Percentiles rank a stretch among this genome's conserved stretches.
Evolutionary conservation across 2,329 filamentous ascomycete genomes (phyloP).

Genomic region (Gnomoniopsis smithogilvyi): DNA sequence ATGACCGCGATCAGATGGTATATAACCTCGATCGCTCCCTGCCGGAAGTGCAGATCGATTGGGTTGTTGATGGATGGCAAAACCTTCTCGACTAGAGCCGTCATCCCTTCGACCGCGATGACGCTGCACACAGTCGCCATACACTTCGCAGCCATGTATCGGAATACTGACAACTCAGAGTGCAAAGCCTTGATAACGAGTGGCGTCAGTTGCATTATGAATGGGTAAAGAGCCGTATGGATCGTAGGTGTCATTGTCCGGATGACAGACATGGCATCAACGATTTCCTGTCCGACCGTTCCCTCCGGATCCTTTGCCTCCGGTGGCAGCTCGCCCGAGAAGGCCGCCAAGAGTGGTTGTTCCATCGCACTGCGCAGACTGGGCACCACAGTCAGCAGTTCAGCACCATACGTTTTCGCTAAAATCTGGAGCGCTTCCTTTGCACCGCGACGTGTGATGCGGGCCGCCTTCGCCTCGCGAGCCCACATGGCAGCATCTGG

Average conservation of each 20-base stretch:
- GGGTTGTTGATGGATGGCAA: slow-evolving; percentile 90
- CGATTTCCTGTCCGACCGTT: slow-evolving; percentile 82
- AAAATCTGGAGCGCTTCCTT: slow-evolving; percentile 92
- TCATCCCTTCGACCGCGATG: slow-evolving; percentile 93
- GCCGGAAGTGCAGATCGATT: slow-evolving; percentile 80
- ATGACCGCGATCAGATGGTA: slow-evolving; percentile 98
- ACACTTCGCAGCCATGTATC: slow-evolving; percentile 96
- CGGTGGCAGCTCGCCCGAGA: slow-evolving; percentile 66
- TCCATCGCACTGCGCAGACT: slow-evolving; percentile 81
- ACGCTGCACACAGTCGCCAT: slow-evolving; percentile 97
- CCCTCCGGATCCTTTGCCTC: slow-evolving; percentile 72
- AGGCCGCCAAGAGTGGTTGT: slow-evolving; percentile 70
- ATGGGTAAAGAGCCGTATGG: slow-evolving; percentile 68
- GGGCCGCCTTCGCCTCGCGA: slow-evolving; percentile 80
- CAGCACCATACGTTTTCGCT: slow-evolving; percentile 71
- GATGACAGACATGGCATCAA: slow-evolving; percentile 90
- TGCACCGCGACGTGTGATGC: slow-evolving; percentile 86
- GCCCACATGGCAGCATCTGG: slow-evolving; percentile 88
- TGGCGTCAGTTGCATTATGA: slow-evolving; percentile 80
- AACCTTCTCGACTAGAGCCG: slow-evolving; percentile 88
- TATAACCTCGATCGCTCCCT: slow-evolving; percentile 91
- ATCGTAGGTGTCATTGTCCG: slow-evolving; percentile 92
- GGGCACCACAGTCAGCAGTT: slow-evolving; percentile 79
- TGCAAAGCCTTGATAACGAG: slow-evolving; percentile 84
- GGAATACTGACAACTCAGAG: slow-evolving; percentile 84